These are phyloP conservation scores for Geotrichum reessii DNA, from an alignment of 1,139 yeast genomes.

Conservation along the genomic window DNA sequence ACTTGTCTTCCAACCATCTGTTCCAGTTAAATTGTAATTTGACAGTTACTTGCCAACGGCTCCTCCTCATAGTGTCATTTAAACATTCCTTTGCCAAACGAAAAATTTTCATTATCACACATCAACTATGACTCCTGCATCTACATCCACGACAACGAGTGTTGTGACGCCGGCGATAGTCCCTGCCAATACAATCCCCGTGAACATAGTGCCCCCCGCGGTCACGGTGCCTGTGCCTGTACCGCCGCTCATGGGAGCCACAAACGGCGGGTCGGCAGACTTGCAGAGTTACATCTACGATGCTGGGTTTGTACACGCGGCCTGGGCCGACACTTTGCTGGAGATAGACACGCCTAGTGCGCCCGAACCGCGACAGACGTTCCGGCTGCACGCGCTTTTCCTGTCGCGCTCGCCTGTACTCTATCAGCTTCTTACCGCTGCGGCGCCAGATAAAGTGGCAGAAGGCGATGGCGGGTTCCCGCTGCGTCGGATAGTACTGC, in stretches of 20 bases:
- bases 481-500: conserved; percentile 48
- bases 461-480: conserved; percentile 19
- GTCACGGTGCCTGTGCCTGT: not conserved
- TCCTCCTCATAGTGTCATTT: not conserved
- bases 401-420: conserved; percentile 35
- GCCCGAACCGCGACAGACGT: conserved; percentile 24
- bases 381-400: conserved; percentile 35
- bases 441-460: conserved; percentile 6
- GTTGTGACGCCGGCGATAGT: not conserved
- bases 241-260: not conserved
- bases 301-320: conserved; percentile 36
- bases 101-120: too few species aligned
- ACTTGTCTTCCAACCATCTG: too few species aligned
- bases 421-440: conserved; percentile 28
- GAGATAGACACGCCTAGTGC: conserved; percentile 23
- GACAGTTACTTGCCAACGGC: not conserved
- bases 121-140: not conserved
- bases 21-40: too few species aligned
- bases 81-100: not conserved
- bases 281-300: conserved; percentile 28
- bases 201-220: not conserved
- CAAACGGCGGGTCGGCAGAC: not conserved
- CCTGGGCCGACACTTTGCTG: conserved; percentile 37
- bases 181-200: not conserved
- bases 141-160: not conserved